Evolutionary conservation across 257 asterid genomes (phyloP), one percentile per base, ranked within the genome.

Genomic region (Mitragyna speciosa): DNA sequence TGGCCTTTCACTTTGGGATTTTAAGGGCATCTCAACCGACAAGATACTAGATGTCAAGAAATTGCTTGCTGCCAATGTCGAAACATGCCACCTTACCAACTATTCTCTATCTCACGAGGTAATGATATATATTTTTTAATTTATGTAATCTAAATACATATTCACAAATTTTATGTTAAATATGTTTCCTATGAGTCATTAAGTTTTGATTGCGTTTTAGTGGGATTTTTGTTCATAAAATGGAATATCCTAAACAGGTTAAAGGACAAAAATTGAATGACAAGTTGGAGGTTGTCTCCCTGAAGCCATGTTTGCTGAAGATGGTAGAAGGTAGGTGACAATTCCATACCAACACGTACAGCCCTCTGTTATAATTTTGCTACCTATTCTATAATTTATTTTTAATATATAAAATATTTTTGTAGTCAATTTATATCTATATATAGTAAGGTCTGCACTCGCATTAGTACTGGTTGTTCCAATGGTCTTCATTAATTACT

Each of bases 21-120:
- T 83, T 82, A 83, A 96, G 99, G 96, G 99, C 12, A 94, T 96
- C 83, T 96, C 99, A 0, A 96, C 99, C 73, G 99, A 96, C 85
- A 96, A 90, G 86, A 94, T 96, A 75, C 91, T 94, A 43, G 99
- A 96, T 84, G 98, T 96, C 75, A 92, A 82, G 88, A 96, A 86
- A 91, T 88, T 96, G 82, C 54, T 96, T 72, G 92, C 91, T 72
- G 92, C 89, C 76, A 87, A 94, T 82, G 94, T 89, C n/a, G 95
- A 92, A 76, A 92, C 98, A 17, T 96, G 99, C 85, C 97, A 96
- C 82, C 89, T 96, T 48, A 96, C 99, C 10, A 85, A 89, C 85
- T 94, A 88, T 76, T 87, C 96, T 61, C 86, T 96, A 74, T 89
- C 96, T 63, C 99, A 96, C 54, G 99, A 93, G 99, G 99, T 96